Conservation (phyloP, 257 asterid genomes). For the Leptodermis oblonga region DNA sequence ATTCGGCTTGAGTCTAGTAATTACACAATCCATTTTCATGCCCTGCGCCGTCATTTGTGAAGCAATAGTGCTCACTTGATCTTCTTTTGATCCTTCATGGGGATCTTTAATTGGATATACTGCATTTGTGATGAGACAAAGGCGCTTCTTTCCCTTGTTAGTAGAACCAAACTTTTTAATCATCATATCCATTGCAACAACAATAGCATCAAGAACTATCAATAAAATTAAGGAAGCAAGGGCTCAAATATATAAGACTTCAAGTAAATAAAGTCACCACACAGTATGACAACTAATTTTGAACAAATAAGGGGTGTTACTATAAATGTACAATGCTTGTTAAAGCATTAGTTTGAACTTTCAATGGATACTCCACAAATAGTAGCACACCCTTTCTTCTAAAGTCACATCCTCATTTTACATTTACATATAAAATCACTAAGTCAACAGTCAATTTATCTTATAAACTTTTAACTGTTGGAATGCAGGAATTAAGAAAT, state of each 20-base stretch:
- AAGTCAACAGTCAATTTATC: not conserved
- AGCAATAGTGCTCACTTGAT: slow-evolving; percentile 84
- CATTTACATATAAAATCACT: not conserved
- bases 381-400: not conserved
- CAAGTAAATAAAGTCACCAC: not conserved
- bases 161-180: slow-evolving; percentile 74
- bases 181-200: slow-evolving; percentile 93
- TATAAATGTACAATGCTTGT: not conserved
- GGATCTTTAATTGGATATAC: slow-evolving; percentile 72
- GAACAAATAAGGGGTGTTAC: not conserved
- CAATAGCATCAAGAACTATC: slow-evolving; percentile 93
- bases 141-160: slow-evolving; percentile 80
- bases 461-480: not conserved
- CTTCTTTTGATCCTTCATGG: slow-evolving; percentile 86
- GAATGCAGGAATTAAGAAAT: slow-evolving; percentile 1
- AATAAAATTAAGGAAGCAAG: slow-evolving; percentile 47
- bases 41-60: slow-evolving; percentile 70
- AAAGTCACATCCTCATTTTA: not conserved
- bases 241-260: not conserved
- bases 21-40: slow-evolving; percentile 86
- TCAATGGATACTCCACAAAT: not conserved
- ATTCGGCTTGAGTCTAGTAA: slow-evolving; percentile 43
- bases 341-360: not conserved
- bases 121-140: slow-evolving; percentile 83
- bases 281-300: not conserved